These are phyloP conservation scores for Yarrowia alimentaria DNA, from an alignment of 805 yeast genomes.

Conservation along the genomic window DNA sequence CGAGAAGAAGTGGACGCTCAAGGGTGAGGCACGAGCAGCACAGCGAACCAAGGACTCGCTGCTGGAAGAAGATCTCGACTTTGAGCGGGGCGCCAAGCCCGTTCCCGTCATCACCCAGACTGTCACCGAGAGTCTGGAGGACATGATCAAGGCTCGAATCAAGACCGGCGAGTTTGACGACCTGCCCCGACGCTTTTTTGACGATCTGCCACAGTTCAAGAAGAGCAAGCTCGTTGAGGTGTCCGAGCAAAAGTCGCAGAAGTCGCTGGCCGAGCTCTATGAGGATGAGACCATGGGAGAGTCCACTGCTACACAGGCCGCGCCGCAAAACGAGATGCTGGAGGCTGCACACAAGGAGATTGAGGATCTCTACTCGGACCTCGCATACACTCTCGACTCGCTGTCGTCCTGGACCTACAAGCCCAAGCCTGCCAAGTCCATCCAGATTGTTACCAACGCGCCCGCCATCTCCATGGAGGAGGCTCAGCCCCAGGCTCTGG, in stretches of 20 bases:
- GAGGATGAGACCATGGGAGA: constrained; percentile 67
- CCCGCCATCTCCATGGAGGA: constrained; percentile 91
- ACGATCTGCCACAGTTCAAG: constrained; percentile 57
- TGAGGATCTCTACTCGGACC: constrained; percentile 55
- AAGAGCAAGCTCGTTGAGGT: constrained; percentile 59
- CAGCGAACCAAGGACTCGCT: constrained; percentile 84
- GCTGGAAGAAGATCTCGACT: constrained; percentile 71
- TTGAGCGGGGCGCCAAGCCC: constrained; percentile 91
- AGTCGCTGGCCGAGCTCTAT: constrained; percentile 87
- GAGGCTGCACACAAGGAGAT: constrained; percentile 77
- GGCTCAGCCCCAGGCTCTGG: constrained; percentile 85
- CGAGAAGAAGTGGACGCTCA: constrained; percentile 89
- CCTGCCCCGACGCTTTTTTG: constrained; percentile 61
- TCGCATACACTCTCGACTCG: constrained; percentile 77
- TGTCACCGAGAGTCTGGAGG: constrained; percentile 82
- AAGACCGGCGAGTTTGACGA: constrained; percentile 77
- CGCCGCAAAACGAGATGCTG: constrained; percentile 60
- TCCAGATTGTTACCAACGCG: constrained; percentile 78
- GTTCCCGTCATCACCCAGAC: constrained; percentile 93
- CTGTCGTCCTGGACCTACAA: constrained; percentile 91
- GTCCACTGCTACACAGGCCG: constrained; percentile 44
- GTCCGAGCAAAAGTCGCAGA: constrained; percentile 77
- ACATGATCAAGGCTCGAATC: constrained; percentile 80
- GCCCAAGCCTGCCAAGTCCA: constrained; percentile 79
- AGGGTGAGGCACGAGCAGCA: constrained; percentile 82